A percentile compares a stretch with the other conserved stretches of the same genome.
phyloP scores from a whole-genome alignment of 768 basidiomycete species.

The Hortiboletus campestris region DNA sequence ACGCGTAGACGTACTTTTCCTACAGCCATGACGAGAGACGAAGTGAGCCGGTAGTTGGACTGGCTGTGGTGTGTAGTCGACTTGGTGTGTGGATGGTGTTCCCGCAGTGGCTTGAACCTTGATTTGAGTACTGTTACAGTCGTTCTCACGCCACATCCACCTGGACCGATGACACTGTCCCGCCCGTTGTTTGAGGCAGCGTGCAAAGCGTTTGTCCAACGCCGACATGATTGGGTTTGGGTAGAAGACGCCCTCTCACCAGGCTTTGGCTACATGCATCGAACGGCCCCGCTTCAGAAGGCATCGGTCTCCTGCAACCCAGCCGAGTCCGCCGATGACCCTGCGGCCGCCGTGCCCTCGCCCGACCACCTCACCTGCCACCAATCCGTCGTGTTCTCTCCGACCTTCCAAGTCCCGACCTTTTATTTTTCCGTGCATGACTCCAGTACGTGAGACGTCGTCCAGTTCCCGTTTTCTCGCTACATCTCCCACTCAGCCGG shows the following conservation, averaged over 20 bases:
- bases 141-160: slow-evolving; percentile 42
- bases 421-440: slow-evolving; percentile 78
- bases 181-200: slow-evolving; percentile 59
- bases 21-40: slow-evolving; percentile 71
- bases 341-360: slow-evolving; percentile 33
- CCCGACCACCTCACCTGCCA: slow-evolving; percentile 42
- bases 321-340: slow-evolving; percentile 34
- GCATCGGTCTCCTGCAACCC: slow-evolving; percentile 3
- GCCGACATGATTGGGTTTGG: slow-evolving; percentile 55
- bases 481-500: slow-evolving; percentile 50
- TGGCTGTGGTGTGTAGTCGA: slow-evolving; percentile 39
- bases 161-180: slow-evolving; percentile 37
- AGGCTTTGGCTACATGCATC: slow-evolving; percentile 48
- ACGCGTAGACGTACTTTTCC: slow-evolving; percentile 62
- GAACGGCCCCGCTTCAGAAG: slow-evolving; percentile 30
- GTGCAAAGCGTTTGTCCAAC: slow-evolving; percentile 50
- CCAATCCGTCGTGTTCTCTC: slow-evolving; percentile 74
- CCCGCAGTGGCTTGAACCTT: slow-evolving; percentile 61
- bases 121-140: slow-evolving; percentile 37
- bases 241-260: slow-evolving; percentile 53
- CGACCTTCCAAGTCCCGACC: slow-evolving; percentile 77
- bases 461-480: slow-evolving; percentile 10
- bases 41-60: slow-evolving; percentile 46
- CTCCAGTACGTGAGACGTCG: slow-evolving; percentile 52
- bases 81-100: slow-evolving; percentile 21